Evolutionary conservation across 352 stramenopile species (phyloP), one percentile per base, ranked within the genome.

Genomic region (Phytophthora sp.): DNA sequence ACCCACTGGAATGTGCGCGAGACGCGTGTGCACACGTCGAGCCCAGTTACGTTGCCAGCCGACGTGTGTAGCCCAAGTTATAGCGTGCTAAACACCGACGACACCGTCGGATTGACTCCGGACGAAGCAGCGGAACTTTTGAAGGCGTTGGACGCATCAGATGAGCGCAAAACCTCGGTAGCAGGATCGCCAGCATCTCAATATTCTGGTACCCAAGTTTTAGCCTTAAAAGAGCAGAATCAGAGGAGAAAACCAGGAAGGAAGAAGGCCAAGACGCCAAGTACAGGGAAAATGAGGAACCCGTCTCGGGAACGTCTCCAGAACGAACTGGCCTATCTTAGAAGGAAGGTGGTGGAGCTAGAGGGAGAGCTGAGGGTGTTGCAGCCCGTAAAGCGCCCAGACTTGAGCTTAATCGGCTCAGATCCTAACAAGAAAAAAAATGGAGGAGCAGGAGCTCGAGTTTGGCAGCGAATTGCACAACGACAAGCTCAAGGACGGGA

Each of bases 401-500:
- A 26, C 37, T 62, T 26, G 11, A 44, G 20, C 1, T 24, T 59
- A 41, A 39, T 21, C 8, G 11, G 41, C 38, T 43, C 17, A 11
- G 38, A 41, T 31, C 8, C 3, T 20, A 35, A 13, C 12, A 31
- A 26, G 18, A 52, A 79, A 5, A 56, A 51, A 15, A 54, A 62
- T 21, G 48, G 39, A 44, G 55, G 51, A 11, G 57, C 66, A 4
- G 17, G 42, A 48, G 60, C 54, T 37, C 56, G 53, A 42, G 69
- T 87, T 43, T 89, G 80, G 80, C 66, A 76, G 13, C 70, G 75
- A 11, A 77, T 87, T 17, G 77, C 77, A 13, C 66, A 82, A 31
- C 67, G 80, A 10, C 80, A 89, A 43, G 65, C 71, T 7, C 53
- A 69, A 31, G 60, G 63, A 11, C 67, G 67, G 6, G 42, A 67